These are phyloP conservation scores for Candida ortonii DNA, from an alignment of 805 yeast genomes.

Conservation along the genomic window DNA sequence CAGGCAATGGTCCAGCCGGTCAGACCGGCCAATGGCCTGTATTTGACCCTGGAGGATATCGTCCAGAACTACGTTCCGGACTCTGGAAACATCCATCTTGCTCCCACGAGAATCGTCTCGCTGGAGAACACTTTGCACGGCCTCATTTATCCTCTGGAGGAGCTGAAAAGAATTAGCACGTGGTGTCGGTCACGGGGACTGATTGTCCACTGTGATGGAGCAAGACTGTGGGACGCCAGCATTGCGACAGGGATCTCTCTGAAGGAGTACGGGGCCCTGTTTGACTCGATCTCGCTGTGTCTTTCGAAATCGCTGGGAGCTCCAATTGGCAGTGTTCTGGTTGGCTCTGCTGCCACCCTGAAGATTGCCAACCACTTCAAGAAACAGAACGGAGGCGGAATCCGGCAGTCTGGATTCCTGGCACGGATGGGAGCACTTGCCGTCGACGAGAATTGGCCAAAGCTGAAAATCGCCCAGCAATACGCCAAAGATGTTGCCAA, in stretches of 20 bases:
- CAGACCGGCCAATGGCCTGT: slow-evolving; percentile 68
- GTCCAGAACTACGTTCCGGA: slow-evolving; percentile 57
- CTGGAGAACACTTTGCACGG: slow-evolving; percentile 91
- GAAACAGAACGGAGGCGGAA: slow-evolving; percentile 92
- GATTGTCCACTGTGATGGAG: slow-evolving; percentile 85
- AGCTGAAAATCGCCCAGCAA: slow-evolving; percentile 49
- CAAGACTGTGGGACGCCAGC: slow-evolving; percentile 91
- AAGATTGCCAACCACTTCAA: slow-evolving; percentile 78
- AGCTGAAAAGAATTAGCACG: slow-evolving; percentile 62
- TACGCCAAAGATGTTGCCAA: slow-evolving; percentile 49
- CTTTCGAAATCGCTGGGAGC: slow-evolving; percentile 90
- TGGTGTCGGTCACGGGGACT: slow-evolving; percentile 64
- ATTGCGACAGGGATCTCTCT: slow-evolving; percentile 68
- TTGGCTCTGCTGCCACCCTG: slow-evolving; percentile 59
- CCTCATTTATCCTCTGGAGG: slow-evolving; percentile 73
- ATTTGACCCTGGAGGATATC: slow-evolving; percentile 80
- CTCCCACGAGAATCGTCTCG: slow-evolving; percentile 82
- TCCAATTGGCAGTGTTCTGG: slow-evolving; percentile 87
- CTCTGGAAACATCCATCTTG: slow-evolving; percentile 81
- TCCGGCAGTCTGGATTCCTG: slow-evolving; percentile 83
- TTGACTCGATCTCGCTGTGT: slow-evolving; percentile 89
- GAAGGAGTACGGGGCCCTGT: slow-evolving; percentile 66
- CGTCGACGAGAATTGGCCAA: slow-evolving; percentile 66
- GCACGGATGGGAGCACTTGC: slow-evolving; percentile 80
- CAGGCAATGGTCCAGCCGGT: slow-evolving; percentile 92